phyloP scores from a whole-genome alignment of 805 yeast genomes.

The Hanseniaspora pseudoguilliermondii region DNA sequence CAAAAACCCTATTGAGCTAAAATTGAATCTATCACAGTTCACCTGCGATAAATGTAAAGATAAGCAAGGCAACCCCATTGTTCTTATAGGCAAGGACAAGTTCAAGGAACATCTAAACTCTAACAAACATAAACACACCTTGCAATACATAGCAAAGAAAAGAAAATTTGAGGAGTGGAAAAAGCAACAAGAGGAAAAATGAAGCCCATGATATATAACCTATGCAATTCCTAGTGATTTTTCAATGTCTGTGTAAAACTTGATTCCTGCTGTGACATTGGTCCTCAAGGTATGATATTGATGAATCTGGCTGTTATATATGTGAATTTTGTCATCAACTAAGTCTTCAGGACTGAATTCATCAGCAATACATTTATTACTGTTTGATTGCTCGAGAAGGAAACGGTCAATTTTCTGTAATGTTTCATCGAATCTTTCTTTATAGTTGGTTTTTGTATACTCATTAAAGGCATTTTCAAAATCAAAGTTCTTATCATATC shows the following conservation, averaged over 20 bases:
- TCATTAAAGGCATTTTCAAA: background rate
- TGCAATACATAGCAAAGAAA: conserved; percentile 37
- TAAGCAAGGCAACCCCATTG: conserved; percentile 38
- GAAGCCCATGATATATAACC: background rate
- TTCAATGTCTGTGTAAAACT: conserved; percentile 13
- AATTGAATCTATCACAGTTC: conserved; percentile 44
- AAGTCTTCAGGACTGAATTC: background rate
- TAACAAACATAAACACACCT: conserved; percentile 49
- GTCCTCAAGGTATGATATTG: background rate
- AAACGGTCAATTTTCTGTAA: background rate
- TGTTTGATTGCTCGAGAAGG: background rate
- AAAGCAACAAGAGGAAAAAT: conserved; percentile 3
- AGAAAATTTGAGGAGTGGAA: conserved; percentile 41
- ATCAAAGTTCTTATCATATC: background rate
- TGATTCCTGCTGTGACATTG: conserved; percentile 23
- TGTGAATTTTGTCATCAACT: background rate
- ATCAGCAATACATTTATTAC: background rate
- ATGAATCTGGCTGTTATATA: background rate
- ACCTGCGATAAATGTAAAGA: conserved; percentile 56
- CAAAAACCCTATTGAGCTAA: conserved; percentile 22
- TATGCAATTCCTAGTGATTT: background rate
- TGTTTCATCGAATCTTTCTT: background rate
- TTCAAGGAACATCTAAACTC: conserved; percentile 60
- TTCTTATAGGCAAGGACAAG: conserved; percentile 60
- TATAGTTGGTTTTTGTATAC: background rate